phyloP scores from a whole-genome alignment of 768 basidiomycete genomes.

The Pisolithus microcarpus region DNA sequence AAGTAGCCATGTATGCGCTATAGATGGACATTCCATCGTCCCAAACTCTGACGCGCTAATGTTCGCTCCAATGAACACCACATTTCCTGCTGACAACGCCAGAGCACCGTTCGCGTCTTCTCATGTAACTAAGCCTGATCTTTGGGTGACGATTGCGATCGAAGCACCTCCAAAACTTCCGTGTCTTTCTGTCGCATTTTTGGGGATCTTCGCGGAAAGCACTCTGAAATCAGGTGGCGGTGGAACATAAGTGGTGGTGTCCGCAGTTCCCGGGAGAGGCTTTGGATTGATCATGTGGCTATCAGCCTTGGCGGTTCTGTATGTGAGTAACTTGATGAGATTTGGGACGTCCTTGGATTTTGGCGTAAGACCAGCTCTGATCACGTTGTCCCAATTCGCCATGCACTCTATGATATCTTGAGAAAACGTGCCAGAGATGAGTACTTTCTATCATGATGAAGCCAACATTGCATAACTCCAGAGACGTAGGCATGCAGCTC shows the following conservation, averaged over 20 bases:
- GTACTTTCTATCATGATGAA: background rate
- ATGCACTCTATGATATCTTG: constrained; percentile 97
- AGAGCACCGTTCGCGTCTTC: constrained; percentile 29
- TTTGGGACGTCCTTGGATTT: constrained; percentile 93
- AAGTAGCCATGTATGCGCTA: constrained; percentile 39
- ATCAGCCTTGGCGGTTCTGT: constrained; percentile 58
- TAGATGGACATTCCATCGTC: constrained; percentile 17
- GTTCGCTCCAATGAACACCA: constrained; percentile 76
- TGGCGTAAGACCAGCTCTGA: constrained; percentile 95
- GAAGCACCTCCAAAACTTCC: constrained; percentile 73
- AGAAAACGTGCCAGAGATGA: constrained; percentile 1
- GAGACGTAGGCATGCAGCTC: constrained; percentile 96
- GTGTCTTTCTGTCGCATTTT: constrained; percentile 47
- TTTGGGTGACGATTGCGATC: constrained; percentile 69
- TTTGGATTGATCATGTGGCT: constrained; percentile 64
- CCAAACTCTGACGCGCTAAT: constrained; percentile 38
- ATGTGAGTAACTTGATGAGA: constrained; percentile 81
- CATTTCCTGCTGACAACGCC: constrained; percentile 58
- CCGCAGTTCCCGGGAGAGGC: constrained; percentile 35
- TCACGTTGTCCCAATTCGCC: constrained; percentile 99
- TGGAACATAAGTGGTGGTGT: constrained; percentile 71
- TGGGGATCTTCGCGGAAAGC: constrained; percentile 47
- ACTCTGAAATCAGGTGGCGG: constrained; percentile 94
- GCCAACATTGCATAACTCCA: constrained; percentile 54
- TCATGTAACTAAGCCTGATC: constrained; percentile 54